phyloP scores from a whole-genome alignment of 2,329 filamentous ascomycete species.

The Calonectria pauciramosa region DNA sequence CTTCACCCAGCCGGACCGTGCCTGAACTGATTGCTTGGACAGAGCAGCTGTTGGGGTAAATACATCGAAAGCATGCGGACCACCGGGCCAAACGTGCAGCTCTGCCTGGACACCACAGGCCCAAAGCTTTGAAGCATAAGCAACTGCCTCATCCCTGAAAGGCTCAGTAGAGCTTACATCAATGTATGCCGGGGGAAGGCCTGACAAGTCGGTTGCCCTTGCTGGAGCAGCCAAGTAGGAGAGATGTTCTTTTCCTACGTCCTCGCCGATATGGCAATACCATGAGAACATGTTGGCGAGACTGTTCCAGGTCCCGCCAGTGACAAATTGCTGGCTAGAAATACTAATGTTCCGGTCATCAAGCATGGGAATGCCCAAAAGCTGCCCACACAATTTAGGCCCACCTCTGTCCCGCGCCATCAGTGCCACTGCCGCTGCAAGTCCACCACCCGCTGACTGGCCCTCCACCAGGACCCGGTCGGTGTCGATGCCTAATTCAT shows the following conservation, averaged over 20 bases:
- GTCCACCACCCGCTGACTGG: not conserved
- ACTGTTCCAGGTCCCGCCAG: not conserved
- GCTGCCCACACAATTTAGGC: not conserved
- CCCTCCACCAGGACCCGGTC: not conserved
- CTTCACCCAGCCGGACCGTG: not conserved
- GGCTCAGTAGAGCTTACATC: not conserved
- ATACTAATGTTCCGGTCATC: not conserved
- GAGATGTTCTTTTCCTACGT: not conserved
- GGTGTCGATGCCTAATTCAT: not conserved
- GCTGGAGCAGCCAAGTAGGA: not conserved
- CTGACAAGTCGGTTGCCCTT: not conserved
- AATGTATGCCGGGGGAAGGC: not conserved
- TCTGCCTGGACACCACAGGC: not conserved
- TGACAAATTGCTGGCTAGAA: not conserved
- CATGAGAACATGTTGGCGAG: not conserved
- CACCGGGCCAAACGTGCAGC: slow-evolving; percentile 3
- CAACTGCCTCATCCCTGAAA: not conserved
- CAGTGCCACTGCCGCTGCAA: not conserved
- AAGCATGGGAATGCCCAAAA: not conserved
- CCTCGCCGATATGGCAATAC: not conserved
- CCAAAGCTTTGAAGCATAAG: not conserved
- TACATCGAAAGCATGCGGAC: not conserved
- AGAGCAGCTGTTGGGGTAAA: not conserved
- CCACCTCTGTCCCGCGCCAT: not conserved
- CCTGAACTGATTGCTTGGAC: not conserved